A percentile compares a stretch with the other conserved stretches of the same genome.
Conservation (phyloP, 2,329 filamentous ascomycete species). For the Penicillium sp. region DNA sequence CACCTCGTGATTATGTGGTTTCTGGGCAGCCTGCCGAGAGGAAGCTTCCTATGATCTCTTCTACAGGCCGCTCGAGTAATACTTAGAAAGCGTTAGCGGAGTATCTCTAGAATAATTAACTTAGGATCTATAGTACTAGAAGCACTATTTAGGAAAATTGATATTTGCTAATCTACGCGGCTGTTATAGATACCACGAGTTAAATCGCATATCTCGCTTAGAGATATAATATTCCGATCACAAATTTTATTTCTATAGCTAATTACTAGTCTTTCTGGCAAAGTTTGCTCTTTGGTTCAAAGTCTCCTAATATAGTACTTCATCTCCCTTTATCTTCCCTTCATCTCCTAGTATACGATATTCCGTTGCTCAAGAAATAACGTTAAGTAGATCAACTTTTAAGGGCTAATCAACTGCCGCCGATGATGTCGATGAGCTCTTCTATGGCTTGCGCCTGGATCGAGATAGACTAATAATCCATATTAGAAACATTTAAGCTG, state of each 20-base stretch:
- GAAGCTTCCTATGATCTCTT: neutral
- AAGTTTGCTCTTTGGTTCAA: neutral
- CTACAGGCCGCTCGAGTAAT: neutral
- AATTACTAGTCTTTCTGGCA: no score
- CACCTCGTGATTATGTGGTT: neutral
- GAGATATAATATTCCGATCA: neutral
- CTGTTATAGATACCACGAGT: neutral
- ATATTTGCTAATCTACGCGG: neutral
- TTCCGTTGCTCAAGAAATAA: neutral
- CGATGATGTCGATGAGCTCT: neutral
- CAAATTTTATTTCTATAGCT: neutral
- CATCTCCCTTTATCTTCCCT: no score
- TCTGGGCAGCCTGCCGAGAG: neutral
- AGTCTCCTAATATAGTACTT: neutral
- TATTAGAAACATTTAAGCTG: neutral
- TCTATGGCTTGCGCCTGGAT: neutral
- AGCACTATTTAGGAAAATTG: neutral
- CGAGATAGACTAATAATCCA: neutral
- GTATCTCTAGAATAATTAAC: neutral
- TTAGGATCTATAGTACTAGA: neutral
- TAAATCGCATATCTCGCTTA: neutral
- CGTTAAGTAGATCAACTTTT: neutral
- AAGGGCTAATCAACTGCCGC: neutral
- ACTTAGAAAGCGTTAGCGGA: neutral
- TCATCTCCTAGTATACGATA: neutral